Conservation (phyloP, 805 yeast species). For the Metschnikowia picachoensis region DNA sequence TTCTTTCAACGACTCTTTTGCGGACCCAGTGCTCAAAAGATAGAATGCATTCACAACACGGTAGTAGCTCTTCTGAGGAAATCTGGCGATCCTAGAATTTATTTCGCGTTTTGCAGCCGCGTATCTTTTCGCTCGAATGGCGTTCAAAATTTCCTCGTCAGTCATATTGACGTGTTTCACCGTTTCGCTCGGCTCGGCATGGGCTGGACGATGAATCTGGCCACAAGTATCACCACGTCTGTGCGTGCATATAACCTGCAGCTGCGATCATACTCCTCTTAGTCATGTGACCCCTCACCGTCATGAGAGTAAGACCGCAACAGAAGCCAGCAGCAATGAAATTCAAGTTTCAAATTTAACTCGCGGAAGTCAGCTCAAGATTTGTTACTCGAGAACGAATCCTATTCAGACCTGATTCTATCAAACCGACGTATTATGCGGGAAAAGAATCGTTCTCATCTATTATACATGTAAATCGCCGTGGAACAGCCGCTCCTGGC, state of each 20-base stretch:
- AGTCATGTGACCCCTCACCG: too few relatives aligned
- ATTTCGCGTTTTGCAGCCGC: conserved; percentile 50
- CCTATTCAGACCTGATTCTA: too few relatives aligned
- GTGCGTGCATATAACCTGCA: conserved; percentile 2
- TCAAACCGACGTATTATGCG: too few relatives aligned
- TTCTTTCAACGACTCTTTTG: conserved; percentile 30
- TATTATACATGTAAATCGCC: too few relatives aligned
- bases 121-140: conserved; percentile 52
- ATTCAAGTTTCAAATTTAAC: too few relatives aligned
- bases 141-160: conserved; percentile 33
- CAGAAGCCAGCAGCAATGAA: too few relatives aligned
- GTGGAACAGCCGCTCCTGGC: too few relatives aligned
- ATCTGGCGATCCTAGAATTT: conserved; percentile 45
- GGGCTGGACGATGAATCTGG: background rate
- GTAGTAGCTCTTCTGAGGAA: conserved; percentile 57
- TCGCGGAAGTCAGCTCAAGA: too few relatives aligned
- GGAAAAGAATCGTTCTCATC: too few relatives aligned
- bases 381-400: too few relatives aligned
- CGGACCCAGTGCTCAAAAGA: conserved; percentile 30
- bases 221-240: background rate
- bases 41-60: conserved; percentile 41
- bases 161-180: conserved; percentile 5
- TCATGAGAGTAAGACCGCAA: too few relatives aligned
- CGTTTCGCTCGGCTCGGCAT: background rate
- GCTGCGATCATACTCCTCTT: too few relatives aligned